These are phyloP conservation scores for Euphorbia tirucalli DNA, from an alignment of 345 rosid species.

Conservation along the genomic window DNA sequence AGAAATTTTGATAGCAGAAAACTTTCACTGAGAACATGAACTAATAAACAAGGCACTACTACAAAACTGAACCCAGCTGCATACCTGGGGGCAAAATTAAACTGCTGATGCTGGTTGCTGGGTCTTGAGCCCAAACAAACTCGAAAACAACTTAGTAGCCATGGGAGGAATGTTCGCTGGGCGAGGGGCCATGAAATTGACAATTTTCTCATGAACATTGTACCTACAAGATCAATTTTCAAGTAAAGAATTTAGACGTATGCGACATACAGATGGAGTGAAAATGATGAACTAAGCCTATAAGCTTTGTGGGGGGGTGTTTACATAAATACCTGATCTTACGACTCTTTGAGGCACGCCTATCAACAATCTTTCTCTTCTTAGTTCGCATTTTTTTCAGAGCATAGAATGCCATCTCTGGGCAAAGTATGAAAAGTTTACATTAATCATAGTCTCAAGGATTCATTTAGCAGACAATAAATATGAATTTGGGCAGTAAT, in stretches of 20 bases:
- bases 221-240: conserved; percentile 42
- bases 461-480: not conserved
- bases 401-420: conserved; percentile 76
- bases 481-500: not conserved
- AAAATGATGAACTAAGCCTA: not conserved
- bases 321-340: conserved; percentile 58
- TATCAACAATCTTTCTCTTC: conserved; percentile 83
- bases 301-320: too few species aligned
- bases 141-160: conserved; percentile 75
- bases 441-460: not conserved
- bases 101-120: conserved; percentile 18
- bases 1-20: too few species aligned
- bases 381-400: conserved; percentile 67
- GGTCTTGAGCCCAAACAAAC: conserved; percentile 70
- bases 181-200: conserved; percentile 79
- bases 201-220: conserved; percentile 74
- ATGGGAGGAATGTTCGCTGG: conserved; percentile 56
- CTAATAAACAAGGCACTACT: too few species aligned
- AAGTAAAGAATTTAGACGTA: not conserved
- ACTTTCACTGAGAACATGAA: not conserved
- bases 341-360: conserved; percentile 85
- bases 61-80: not conserved
- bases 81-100: not conserved
- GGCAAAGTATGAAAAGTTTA: conserved; percentile 4
- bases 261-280: not conserved